Evolutionary conservation across 441 rosid genomes (phyloP), one percentile per base, ranked within the genome.

Genomic region (Cnidoscolus chayamansa): DNA sequence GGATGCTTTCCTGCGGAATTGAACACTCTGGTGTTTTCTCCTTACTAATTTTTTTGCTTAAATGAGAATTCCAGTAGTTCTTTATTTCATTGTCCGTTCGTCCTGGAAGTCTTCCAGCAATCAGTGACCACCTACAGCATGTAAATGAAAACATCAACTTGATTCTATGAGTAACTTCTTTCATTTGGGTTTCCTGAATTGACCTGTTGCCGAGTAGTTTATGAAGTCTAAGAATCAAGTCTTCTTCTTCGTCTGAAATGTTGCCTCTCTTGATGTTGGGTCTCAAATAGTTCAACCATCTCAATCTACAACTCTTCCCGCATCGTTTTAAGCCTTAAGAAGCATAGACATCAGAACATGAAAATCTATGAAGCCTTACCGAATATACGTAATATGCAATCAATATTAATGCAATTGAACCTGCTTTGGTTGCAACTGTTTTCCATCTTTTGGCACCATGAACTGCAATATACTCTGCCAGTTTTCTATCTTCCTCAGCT

Each of bases 51-150:
- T 90, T 92, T 67, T 78, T 85, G 69, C 86, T 74, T 76, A 92
- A 77, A 84, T 85, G 88, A 54, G 93, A 85, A 72, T 90, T 90
- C 97, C 95, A 91, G 74, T 87, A 88, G 62, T 86, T 89, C 74
- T 79, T 89, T 32, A 90, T 86, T 82, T 89, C 96, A 74, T 87
- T 84, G 70, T 90, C 97, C 0, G 94, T 86, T 73, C 96, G 85
- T 59, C 97, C 97, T 0, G 97, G 97, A 66, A 92, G 82, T 77
- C 97, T 87, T 53, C 97, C 96, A 8, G 97, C 97, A 60, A 92
- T 89, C 72, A 92, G 48, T 11, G 96, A 81, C 97, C 97, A 92
- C 76, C 97, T 92, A 32, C 16, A 35, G 5, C 25, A 25, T 47
- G 3, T 7, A 25, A 10, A 40, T 3, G 7, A 4, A 3, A 3